A percentile compares a stretch with the other conserved stretches of the same genome.
These are phyloP conservation scores for Solanum paucissectum DNA, from an alignment of 257 asterid genomes.

Conservation along the genomic window DNA sequence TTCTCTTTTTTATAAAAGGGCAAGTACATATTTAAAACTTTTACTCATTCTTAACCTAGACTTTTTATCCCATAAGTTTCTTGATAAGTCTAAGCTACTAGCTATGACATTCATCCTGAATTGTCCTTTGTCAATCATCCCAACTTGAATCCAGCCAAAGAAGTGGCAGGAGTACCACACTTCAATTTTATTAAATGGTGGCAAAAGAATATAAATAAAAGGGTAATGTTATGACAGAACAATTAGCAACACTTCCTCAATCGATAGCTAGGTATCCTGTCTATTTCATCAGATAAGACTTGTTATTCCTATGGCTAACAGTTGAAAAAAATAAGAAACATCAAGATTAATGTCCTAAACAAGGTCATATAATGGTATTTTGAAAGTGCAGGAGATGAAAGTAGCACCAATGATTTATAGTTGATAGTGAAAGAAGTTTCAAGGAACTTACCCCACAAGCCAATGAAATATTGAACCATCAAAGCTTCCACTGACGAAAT, in stretches of 20 bases:
- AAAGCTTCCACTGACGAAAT: slow-evolving; percentile 94
- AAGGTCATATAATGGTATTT: neutral
- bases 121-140: neutral
- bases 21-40: neutral
- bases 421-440: neutral
- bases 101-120: neutral
- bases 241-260: neutral
- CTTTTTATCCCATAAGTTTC: neutral
- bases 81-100: neutral
- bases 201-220: neutral
- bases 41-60: neutral
- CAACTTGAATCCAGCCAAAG: neutral
- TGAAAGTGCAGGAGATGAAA: neutral
- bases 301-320: neutral
- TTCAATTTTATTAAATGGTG: neutral
- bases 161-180: neutral
- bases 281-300: neutral
- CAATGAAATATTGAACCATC: slow-evolving; percentile 98
- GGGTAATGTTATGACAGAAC: neutral
- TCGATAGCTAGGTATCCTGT: neutral
- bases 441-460: slow-evolving; percentile 76
- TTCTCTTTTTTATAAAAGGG: neutral
- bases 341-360: neutral
- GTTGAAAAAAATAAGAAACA: neutral
- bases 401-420: neutral